A percentile compares a stretch with the other conserved stretches of the same genome.
phyloP scores from a whole-genome alignment of 2,329 filamentous ascomycete species.

The Talaromyces rugulosus region DNA sequence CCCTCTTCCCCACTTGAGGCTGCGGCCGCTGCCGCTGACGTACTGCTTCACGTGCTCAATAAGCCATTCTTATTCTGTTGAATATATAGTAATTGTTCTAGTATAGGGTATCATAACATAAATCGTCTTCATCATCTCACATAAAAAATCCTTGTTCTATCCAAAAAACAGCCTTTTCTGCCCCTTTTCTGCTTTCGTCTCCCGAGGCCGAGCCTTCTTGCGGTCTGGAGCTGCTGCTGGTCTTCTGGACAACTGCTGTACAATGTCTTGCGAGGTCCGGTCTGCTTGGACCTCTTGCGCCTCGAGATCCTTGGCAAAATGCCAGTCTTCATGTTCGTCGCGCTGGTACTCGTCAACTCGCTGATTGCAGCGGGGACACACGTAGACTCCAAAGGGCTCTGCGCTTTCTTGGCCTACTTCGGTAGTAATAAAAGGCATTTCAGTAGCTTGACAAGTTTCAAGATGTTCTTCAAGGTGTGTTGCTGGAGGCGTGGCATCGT shows the following conservation, averaged over 20 bases:
- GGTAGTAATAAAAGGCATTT: not conserved
- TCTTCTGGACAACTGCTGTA: conserved; percentile 13
- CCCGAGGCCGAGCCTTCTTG: conserved; percentile 16
- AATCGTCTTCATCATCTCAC: not conserved
- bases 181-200: conserved; percentile 29
- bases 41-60: not conserved
- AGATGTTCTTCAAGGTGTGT: not conserved
- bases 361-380: conserved; percentile 64
- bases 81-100: not conserved
- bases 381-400: conserved; percentile 25
- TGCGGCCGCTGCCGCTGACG: not conserved
- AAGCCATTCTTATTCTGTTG: not conserved
- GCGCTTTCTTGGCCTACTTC: not conserved
- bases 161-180: conserved; percentile 33
- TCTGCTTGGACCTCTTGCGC: conserved; percentile 52
- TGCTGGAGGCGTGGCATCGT: not conserved
- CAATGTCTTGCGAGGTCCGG: conserved; percentile 6
- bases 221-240: conserved; percentile 17
- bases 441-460: too few species aligned
- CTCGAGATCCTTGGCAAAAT: conserved; percentile 84
- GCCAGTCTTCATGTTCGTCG: conserved; percentile 86
- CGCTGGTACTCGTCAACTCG: conserved; percentile 55
- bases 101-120: not conserved
- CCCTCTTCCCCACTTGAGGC: not conserved
- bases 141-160: conserved; percentile 10